Evolutionary conservation across 305 asterid genomes (phyloP).

Genomic region (Striga hermonthica): DNA sequence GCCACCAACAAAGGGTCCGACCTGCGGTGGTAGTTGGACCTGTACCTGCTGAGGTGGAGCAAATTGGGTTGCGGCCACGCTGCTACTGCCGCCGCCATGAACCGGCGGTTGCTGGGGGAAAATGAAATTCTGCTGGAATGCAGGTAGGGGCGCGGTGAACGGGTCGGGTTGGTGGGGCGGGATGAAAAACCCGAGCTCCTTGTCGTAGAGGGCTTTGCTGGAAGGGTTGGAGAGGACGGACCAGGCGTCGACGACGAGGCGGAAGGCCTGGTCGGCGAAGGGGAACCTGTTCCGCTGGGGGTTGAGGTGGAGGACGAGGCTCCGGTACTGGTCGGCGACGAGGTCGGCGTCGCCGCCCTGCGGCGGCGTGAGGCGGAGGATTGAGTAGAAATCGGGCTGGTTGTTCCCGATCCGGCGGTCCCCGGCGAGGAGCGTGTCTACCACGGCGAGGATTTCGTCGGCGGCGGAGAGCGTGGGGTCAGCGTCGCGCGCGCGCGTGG

Average conservation of each 20-base stretch:
- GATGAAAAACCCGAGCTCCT: conserved; percentile 34
- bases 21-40: conserved; percentile 8
- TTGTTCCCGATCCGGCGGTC: conserved; percentile 51
- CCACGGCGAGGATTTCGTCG: conserved; percentile 55
- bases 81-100: conserved; percentile 31
- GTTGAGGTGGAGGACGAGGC: conserved; percentile 43
- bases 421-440: conserved; percentile 58
- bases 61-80: conserved; percentile 2
- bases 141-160: conserved; percentile 14
- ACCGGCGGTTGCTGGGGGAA: conserved; percentile 27
- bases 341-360: conserved; percentile 46
- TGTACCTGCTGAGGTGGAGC: conserved; percentile 27
- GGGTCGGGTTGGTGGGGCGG: conserved; percentile 26
- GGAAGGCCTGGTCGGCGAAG: conserved; percentile 61
- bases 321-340: conserved; percentile 46
- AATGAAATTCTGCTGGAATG: conserved; percentile 32
- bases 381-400: conserved; percentile 53
- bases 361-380: conserved; percentile 51
- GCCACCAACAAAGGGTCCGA: conserved; percentile 21
- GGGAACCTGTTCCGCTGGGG: conserved; percentile 57
- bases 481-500: conserved; percentile 60
- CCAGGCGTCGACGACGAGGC: conserved; percentile 56
- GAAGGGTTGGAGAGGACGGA: conserved; percentile 52
- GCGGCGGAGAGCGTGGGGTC: conserved; percentile 52
- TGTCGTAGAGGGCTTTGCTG: conserved; percentile 51